Evolutionary conservation across 148 eudicot genomes (phyloP), one percentile per base, ranked within the genome.

Genomic region (Dianthus caryophyllus): DNA sequence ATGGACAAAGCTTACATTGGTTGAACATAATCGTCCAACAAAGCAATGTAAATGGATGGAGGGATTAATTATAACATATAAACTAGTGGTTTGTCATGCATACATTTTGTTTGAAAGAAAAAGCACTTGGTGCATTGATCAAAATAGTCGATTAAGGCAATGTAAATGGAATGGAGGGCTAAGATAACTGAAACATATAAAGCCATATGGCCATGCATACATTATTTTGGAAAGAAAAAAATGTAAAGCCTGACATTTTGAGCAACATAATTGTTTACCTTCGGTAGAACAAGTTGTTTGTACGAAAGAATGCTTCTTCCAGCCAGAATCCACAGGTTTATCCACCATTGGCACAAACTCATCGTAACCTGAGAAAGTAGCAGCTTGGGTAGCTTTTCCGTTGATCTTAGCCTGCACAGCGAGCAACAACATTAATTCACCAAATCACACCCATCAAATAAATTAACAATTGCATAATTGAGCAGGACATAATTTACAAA

Each of bases 301-400:
- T 55, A 76, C 66, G 30, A 90, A 79, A n/a, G 91, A 61, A 69
- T 81, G 91, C 77, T 76, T 88, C 80, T 88, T 90, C 88, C 88
- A 88, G 55, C 81, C 79, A 77, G 87, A 84, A 78, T 90, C 98
- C 77, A 94, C 97, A 71, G 92, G 86, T 82, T 94, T 94, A 76
- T 94, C 98, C 53, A 94, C 96, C 90, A 94, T 90, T 47, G 98
- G 98, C 71, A 94, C 85, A 71, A 84, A 88, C 75, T 94, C 97
- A 57, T 94, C 97, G 79, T 88, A 94, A 31, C 88, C 96, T 54
- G 92, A 66, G 69, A 82, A 83, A 61, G 69, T 73, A 70, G 83
- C 80, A 60, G 70, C 79, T 74, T 75, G 82, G 70, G 80, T 75
- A 64, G 78, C 53, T 60, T 85, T 77, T 67, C 88, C 96, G 73